Evolutionary conservation across 176 grass and related monocot genomes (phyloP).

Genomic region (Bromus sterilis): DNA sequence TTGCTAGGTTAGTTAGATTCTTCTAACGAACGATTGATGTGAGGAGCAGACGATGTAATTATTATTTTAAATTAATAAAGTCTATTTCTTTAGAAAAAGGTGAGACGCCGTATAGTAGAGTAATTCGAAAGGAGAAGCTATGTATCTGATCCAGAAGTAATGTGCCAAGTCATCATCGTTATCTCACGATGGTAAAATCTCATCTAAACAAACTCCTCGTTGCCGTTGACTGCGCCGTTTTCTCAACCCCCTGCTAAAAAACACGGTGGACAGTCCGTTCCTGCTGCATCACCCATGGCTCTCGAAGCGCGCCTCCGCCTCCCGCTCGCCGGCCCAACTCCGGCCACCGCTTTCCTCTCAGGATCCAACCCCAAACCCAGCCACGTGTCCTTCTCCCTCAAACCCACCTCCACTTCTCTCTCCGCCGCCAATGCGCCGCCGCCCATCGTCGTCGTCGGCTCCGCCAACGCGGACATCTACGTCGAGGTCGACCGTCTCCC

Average conservation of each 20-base stretch:
- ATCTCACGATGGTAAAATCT: not conserved
- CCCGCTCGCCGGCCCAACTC: not conserved
- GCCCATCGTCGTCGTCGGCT: constrained; percentile 82
- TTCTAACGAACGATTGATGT: too few species aligned
- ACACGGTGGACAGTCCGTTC: too few species aligned
- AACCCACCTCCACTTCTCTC: not conserved
- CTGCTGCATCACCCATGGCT: constrained; percentile 18
- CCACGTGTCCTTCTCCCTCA: constrained; percentile 38
- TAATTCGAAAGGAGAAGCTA: not conserved
- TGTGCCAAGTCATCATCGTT: not conserved
- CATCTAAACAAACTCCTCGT: not conserved
- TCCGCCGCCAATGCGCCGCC: constrained; percentile 13
- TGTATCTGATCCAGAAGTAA: not conserved
- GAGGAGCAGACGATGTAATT: too few species aligned
- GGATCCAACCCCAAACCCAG: not conserved
- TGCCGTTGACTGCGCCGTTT: not conserved
- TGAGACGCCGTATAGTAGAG: not conserved
- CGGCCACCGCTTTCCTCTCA: constrained; percentile 23
- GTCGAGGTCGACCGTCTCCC: constrained; percentile 90
- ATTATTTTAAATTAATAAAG: too few species aligned
- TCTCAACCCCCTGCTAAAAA: not conserved
- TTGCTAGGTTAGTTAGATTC: too few species aligned
- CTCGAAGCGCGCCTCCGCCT: constrained; percentile 23
- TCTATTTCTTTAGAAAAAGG: too few species aligned
- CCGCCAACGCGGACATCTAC: constrained; percentile 97